phyloP scores from a whole-genome alignment of 257 asterid genomes.

The Solanum peruvianum region DNA sequence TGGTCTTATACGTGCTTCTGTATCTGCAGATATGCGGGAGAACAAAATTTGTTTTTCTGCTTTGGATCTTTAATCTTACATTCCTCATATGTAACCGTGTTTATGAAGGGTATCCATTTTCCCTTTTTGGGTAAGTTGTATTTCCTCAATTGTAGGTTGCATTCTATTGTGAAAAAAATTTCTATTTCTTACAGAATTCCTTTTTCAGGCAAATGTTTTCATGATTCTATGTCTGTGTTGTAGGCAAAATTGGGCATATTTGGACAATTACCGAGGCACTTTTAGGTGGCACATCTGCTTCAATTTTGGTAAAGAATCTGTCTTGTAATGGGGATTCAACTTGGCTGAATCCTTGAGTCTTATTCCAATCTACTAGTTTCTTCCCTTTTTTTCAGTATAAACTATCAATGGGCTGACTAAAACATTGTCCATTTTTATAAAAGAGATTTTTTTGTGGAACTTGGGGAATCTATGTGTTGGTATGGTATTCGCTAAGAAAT shows the following conservation, averaged over 20 bases:
- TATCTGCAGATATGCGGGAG: not conserved
- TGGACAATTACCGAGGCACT: slow-evolving; percentile 82
- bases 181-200: not conserved
- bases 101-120: not conserved
- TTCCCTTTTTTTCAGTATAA: not conserved
- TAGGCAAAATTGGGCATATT: slow-evolving; percentile 58
- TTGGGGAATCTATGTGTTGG: not conserved
- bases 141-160: not conserved
- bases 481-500: not conserved
- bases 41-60: not conserved
- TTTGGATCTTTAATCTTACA: not conserved
- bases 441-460: not conserved
- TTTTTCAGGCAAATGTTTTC: not conserved
- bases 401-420: not conserved
- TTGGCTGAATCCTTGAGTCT: not conserved
- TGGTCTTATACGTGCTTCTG: not conserved
- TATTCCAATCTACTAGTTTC: not conserved
- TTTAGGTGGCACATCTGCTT: slow-evolving; percentile 99
- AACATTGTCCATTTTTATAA: not conserved
- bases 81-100: not conserved
- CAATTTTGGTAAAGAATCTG: slow-evolving; percentile 64
- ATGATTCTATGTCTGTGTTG: slow-evolving; percentile 12
- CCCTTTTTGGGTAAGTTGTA: not conserved
- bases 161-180: not conserved
- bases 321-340: slow-evolving; percentile 1